phyloP scores from a whole-genome alignment of 1,284 basidiomycete genomes.

The Sporisorium sorghi region DNA sequence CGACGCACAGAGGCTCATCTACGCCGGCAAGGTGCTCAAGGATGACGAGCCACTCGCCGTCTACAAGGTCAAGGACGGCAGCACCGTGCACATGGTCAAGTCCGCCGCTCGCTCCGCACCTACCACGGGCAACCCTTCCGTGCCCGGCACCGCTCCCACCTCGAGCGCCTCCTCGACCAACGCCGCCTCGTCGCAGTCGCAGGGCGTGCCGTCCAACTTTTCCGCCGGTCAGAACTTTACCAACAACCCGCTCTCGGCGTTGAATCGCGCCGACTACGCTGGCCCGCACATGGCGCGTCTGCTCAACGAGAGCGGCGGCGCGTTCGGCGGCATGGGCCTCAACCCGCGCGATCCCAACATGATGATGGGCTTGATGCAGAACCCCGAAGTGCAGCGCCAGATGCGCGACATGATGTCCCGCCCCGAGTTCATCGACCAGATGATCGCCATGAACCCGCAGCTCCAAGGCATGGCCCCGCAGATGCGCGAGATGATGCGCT shows the following conservation, averaged over 20 bases:
- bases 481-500: constrained; percentile 64
- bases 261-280: constrained; percentile 66
- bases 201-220: constrained; percentile 64
- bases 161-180: constrained; percentile 19
- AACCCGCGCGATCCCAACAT: constrained; percentile 67
- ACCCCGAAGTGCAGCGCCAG: constrained; percentile 62
- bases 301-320: constrained; percentile 61
- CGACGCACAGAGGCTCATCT: constrained; percentile 66
- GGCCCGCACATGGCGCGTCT: constrained; percentile 66
- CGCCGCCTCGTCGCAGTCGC: constrained; percentile 51
- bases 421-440: constrained; percentile 67
- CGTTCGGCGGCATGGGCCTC: constrained; percentile 61
- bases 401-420: constrained; percentile 64
- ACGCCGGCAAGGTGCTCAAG: constrained; percentile 67
- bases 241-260: constrained; percentile 64
- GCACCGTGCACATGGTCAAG: constrained; percentile 68
- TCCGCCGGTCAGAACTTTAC: constrained; percentile 66
- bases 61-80: constrained; percentile 65
- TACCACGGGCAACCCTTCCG: constrained; percentile 50
- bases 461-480: constrained; percentile 62
- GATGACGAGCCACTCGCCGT: constrained; percentile 58
- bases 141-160: constrained; percentile 36
- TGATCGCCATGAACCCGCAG: constrained; percentile 65
- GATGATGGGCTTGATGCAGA: constrained; percentile 65
- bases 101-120: constrained; percentile 57